Evolutionary conservation across 2,329 filamentous ascomycete genomes (phyloP), one percentile per base, ranked within the genome.

Genomic region (Fusarium multiceps): DNA sequence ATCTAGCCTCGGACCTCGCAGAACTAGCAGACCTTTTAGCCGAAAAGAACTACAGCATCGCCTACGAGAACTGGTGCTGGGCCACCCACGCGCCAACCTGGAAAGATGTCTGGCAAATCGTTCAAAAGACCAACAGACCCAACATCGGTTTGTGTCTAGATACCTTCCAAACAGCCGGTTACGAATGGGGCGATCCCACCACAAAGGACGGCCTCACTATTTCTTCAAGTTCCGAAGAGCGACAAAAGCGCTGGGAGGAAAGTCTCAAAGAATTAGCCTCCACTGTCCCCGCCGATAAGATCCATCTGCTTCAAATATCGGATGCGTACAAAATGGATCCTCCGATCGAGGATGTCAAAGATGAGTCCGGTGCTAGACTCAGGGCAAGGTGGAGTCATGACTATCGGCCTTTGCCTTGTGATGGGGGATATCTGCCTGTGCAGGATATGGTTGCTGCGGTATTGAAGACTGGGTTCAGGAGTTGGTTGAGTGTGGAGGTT

Each of bases 21-120:
- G 84, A 89, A 59, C 81, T 94, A 9, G 89, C 88, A 4, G 89
- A 92, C 57, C 79, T 91, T 54, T 82, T 92, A 2, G 85, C 85
- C 0, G 76, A 82, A 23, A 84, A 87, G 48, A 83, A 84, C 0
- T 87, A 89, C 75, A 84, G 86, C 9, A 80, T 94, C 20, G 91
- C 91, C 0, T 94, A 94, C 71, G 92, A 94, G 79, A 93, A 94
- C 75, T 94, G 91, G 91, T 93, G 91, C 79, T 94, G 92, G 92
- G 89, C 89, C 0, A 92, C 91, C 0, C 86, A 89, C 50, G 90
- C 91, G 0, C 86, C 89, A 0, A 84, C 81, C 2, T 95, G 92
- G 92, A 86, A 85, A 68, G 84, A 89, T 50, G 89, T 90, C 1
- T 94, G 90, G 90, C 80, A 87, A 4, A 89, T 94, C 14, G 89